phyloP scores from a whole-genome alignment of 805 yeast species.

The Metschnikowia santaceciliae region DNA sequence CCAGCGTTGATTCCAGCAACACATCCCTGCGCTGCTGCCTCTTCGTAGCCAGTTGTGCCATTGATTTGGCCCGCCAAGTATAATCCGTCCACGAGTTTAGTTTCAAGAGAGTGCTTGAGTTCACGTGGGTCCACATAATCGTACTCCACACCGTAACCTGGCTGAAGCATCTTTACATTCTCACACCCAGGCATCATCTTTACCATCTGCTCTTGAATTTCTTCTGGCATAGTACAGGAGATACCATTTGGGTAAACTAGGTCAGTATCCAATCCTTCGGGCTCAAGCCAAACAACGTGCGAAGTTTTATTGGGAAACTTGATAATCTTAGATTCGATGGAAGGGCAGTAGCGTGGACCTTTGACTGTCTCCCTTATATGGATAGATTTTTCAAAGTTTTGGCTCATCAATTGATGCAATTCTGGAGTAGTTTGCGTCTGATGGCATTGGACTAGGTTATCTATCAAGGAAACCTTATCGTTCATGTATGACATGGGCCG shows the following conservation, averaged over 20 bases:
- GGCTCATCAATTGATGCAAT: conserved; percentile 64
- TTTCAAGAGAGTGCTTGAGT: conserved; percentile 69
- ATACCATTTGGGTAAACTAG: conserved; percentile 96
- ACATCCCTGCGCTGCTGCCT: conserved; percentile 96
- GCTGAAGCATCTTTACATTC: conserved; percentile 82
- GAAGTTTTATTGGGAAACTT: conserved; percentile 71
- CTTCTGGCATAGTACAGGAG: conserved; percentile 94
- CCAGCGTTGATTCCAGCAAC: conserved; percentile 97
- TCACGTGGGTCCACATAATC: conserved; percentile 95
- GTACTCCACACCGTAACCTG: conserved; percentile 99
- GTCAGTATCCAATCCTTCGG: conserved; percentile 86
- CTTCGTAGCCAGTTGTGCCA: conserved; percentile 99
- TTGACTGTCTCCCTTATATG: conserved; percentile 92
- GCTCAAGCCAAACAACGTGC: conserved; percentile 93
- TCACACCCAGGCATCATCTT: conserved; percentile 83
- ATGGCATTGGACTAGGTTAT: conserved; percentile 64
- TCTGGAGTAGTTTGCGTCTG: conserved; percentile 74
- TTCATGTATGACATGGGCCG: conserved; percentile 87
- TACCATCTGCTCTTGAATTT: conserved; percentile 74
- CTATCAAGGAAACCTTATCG: conserved; percentile 55
- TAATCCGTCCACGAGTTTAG: conserved; percentile 72
- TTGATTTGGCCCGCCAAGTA: conserved; percentile 95
- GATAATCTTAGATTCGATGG: conserved; percentile 83
- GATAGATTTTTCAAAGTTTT: conserved; percentile 74
- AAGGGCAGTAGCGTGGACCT: conserved; percentile 97